Conservation (phyloP, 352 stramenopile species). For the Aphanomyces cochlioides region DNA sequence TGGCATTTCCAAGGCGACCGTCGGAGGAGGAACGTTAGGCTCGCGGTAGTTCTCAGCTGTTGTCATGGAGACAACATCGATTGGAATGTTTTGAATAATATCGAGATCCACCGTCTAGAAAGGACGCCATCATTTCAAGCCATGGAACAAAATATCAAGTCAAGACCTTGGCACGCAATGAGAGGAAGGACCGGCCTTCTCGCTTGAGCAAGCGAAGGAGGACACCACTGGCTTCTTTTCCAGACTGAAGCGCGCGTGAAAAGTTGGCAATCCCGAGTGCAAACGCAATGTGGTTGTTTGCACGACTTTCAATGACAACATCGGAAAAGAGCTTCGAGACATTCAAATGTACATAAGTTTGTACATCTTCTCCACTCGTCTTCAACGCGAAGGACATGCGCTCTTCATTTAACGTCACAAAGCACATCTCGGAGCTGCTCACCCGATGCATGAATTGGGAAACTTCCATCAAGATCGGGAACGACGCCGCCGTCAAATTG, state of each 20-base stretch:
- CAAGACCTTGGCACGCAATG: conserved; percentile 51
- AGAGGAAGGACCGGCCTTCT: conserved; percentile 68
- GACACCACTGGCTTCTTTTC: conserved; percentile 69
- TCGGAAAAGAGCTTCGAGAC: conserved; percentile 67
- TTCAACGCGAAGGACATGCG: conserved; percentile 63
- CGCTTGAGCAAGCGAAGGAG: conserved; percentile 82
- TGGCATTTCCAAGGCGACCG: conserved; percentile 81
- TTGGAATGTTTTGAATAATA: conserved; percentile 81
- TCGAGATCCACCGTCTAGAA: conserved; percentile 72
- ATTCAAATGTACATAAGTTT: conserved; percentile 69
- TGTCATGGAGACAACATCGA: conserved; percentile 73
- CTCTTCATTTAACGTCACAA: conserved; percentile 68
- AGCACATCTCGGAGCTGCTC: conserved; percentile 51
- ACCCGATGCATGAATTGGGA: conserved; percentile 67
- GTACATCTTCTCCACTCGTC: conserved; percentile 64
- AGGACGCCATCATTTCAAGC: background rate
- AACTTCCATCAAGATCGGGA: conserved; percentile 74
- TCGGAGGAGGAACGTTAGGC: conserved; percentile 65
- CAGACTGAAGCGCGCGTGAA: conserved; percentile 65
- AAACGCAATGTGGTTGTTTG: conserved; percentile 79
- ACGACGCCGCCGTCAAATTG: conserved; percentile 65
- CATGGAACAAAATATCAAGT: background rate
- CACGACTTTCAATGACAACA: conserved; percentile 64
- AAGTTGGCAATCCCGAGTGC: conserved; percentile 70
- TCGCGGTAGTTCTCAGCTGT: conserved; percentile 68